Evolutionary conservation across 2,329 filamentous ascomycete genomes (phyloP).

Genomic region (Talaromyces sp.): DNA sequence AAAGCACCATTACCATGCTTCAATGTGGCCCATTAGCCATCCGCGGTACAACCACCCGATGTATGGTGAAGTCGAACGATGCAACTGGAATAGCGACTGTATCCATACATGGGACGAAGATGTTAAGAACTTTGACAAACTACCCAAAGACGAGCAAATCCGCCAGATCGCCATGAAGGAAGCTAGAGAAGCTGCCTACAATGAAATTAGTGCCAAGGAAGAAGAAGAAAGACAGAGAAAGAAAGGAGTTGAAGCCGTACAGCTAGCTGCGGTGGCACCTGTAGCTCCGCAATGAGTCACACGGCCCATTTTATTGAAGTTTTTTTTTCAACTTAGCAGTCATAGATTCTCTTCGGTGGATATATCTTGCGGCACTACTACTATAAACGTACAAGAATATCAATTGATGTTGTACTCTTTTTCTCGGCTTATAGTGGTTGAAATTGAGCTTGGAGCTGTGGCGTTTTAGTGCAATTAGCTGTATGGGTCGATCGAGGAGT

Average conservation of each 20-base stretch:
- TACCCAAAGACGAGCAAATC: constrained; percentile 56
- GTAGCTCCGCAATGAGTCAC: not conserved
- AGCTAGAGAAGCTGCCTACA: constrained; percentile 11
- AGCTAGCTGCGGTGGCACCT: not conserved
- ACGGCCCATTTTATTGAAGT: not conserved
- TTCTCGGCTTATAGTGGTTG: not conserved
- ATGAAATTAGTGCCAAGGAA: not conserved
- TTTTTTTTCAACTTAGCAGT: not conserved
- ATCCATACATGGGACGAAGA: constrained; percentile 61
- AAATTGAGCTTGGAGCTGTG: not conserved
- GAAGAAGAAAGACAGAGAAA: not conserved
- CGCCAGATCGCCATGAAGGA: constrained; percentile 38
- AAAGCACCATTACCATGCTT: constrained; percentile 70
- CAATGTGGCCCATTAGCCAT: constrained; percentile 62
- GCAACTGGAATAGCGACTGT: constrained; percentile 63
- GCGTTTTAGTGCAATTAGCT: not conserved
- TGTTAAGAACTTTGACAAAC: constrained; percentile 53
- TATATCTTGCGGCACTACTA: not conserved
- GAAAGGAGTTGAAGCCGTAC: not conserved
- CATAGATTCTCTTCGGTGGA: not conserved
- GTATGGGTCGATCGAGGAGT: not conserved
- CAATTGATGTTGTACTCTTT: too few relatives aligned
- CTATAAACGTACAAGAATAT: not conserved
- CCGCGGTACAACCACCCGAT: constrained; percentile 62
- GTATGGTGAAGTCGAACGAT: constrained; percentile 64